These are phyloP conservation scores for Starmerella lactis-condensi DNA, from an alignment of 805 yeast species.

Conservation along the genomic window DNA sequence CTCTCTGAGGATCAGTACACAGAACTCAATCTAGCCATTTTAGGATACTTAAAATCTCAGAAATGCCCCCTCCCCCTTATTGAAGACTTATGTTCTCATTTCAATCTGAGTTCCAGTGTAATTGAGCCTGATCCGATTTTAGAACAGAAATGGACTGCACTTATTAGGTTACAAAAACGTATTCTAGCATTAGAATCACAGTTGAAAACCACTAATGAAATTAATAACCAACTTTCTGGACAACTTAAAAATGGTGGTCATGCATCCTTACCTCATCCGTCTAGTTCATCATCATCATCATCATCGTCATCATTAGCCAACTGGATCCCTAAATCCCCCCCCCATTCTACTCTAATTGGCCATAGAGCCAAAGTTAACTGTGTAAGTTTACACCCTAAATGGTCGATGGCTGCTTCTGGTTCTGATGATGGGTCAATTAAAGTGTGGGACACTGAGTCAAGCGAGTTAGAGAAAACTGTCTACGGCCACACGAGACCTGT, in stretches of 20 bases:
- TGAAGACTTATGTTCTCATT: slow-evolving; percentile 1
- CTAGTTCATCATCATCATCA: not conserved
- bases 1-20: slow-evolving; percentile 28
- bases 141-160: slow-evolving; percentile 77
- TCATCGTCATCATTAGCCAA: slow-evolving; percentile 18
- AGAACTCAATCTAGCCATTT: slow-evolving; percentile 32
- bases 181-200: slow-evolving; percentile 33
- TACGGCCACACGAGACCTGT: slow-evolving; percentile 63
- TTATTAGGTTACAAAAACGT: slow-evolving; percentile 56
- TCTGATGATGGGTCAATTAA: slow-evolving; percentile 55
- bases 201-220: not conserved
- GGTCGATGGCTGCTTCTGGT: slow-evolving; percentile 46
- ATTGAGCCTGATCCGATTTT: slow-evolving; percentile 22
- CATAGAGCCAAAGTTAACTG: slow-evolving; percentile 44
- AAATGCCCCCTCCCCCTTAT: slow-evolving; percentile 8
- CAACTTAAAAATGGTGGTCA: too few species aligned
- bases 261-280: too few species aligned
- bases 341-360: slow-evolving; percentile 30
- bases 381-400: slow-evolving; percentile 53
- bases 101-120: slow-evolving; percentile 4
- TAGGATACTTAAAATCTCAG: slow-evolving; percentile 30
- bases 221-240: too few species aligned
- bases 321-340: slow-evolving; percentile 45
- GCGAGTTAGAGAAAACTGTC: slow-evolving; percentile 42
- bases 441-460: slow-evolving; percentile 53